phyloP scores from a whole-genome alignment of 225 moss, liverwort and hornwort genomes.

The Lunularia cruciata region DNA sequence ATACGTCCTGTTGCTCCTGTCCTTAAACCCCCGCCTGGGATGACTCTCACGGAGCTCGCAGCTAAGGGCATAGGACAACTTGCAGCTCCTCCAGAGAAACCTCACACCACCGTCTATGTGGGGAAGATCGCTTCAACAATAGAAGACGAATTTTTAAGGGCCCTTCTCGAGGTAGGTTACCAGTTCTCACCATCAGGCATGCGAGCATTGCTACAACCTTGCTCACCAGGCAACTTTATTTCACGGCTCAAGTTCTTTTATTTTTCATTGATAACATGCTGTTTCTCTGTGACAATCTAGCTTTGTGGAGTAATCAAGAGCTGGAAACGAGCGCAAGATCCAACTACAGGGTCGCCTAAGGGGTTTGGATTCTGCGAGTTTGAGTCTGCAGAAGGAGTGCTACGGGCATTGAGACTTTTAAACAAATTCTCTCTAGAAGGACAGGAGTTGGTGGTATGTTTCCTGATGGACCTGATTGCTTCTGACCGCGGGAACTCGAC shows the following conservation, averaged over 20 bases:
- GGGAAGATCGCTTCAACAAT: constrained; percentile 91
- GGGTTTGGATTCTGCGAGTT: constrained; percentile 99
- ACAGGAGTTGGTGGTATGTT: constrained; percentile 91
- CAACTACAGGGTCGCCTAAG: constrained; percentile 88
- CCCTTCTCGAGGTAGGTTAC: constrained; percentile 76
- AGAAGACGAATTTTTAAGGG: constrained; percentile 85
- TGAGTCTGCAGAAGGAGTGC: constrained; percentile 94
- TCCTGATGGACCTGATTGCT: no score
- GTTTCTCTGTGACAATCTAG: constrained; percentile 27
- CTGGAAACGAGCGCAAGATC: constrained; percentile 99
- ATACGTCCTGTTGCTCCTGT: constrained; percentile 85
- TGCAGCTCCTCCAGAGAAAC: constrained; percentile 73
- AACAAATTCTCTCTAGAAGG: constrained; percentile 92
- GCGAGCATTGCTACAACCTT: no score
- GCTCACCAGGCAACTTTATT: no score
- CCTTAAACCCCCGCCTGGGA: constrained; percentile 82
- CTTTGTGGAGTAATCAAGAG: constrained; percentile 90
- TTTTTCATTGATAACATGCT: no score
- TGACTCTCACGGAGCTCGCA: constrained; percentile 74
- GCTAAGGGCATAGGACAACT: constrained; percentile 85
- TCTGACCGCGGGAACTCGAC: no score
- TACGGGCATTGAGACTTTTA: constrained; percentile 84
- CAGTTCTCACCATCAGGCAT: neutral
- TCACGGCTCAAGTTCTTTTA: neutral
- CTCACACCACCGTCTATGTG: constrained; percentile 95